Evolutionary conservation across 192 early-diverging fungal species (phyloP), one percentile per base, ranked within the genome.

Genomic region (Backusella liffmaniae): DNA sequence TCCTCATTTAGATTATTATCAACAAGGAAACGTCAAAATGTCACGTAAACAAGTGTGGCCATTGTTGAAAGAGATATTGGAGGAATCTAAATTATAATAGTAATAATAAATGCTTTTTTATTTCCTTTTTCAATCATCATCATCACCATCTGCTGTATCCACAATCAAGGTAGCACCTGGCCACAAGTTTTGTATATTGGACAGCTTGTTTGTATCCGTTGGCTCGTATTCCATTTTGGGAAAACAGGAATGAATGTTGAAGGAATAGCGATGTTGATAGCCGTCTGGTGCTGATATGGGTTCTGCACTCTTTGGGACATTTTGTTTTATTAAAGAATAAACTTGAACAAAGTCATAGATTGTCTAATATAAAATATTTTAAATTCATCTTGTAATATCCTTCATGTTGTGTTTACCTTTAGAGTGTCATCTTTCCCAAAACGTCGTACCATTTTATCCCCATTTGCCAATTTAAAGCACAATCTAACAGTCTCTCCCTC

Each of bases 161-260:
- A 96, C 94, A 59, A 96, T 90, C 59, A 98, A 84, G 53, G 88
- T 88, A 4, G 91, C 94, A 26, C 88, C 93, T 7, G 96, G 95
- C 88, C 89, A 94, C 78, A 98, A 75, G 16, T 92, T 91, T 72
- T 85, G 83, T 73, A 95, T 84, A 6, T 76, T 80, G n/a, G 66
- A 66, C 7, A 79, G 13, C 12, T 71, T 72, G 41, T 75, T 72
- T 59, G 91, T 81, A 36, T 80, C 77, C 66, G 73, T 74, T 0
- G 73, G 75, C 39, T 74, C 36, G 70, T 93, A 89, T 1, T 89
- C 88, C 9, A 84, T 86, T 13, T 95, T 87, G 29, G 96, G 96
- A 76, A 90, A 96, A 46, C 92, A 92, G 44, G 93, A 93, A 70
- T 95, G 92, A 46, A 96, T 83, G 5, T 88, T 85, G 85, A 98